Conservation (phyloP, 78 protist genomes). For the Pelomyxa schiedti region DNA sequence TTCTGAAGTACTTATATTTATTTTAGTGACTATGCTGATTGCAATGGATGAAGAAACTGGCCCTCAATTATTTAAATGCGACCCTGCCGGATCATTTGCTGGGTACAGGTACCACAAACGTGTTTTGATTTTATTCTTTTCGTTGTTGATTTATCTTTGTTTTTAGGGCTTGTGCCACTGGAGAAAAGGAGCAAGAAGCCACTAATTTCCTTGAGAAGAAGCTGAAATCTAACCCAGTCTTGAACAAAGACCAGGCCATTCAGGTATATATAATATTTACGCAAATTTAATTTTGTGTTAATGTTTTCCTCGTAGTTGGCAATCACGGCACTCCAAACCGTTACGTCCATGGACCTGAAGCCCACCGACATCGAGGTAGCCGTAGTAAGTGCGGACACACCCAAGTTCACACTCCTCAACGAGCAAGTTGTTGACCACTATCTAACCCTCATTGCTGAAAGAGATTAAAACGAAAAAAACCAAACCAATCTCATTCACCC, state of each 20-base stretch:
- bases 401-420: slow-evolving; percentile 39
- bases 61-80: slow-evolving; percentile 82
- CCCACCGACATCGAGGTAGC: slow-evolving; percentile 82
- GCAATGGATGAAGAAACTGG: slow-evolving; percentile 86
- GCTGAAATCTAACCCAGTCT: slow-evolving; percentile 61
- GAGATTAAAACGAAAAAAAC: no score
- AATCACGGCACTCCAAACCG: slow-evolving; percentile 68
- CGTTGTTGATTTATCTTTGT: no score
- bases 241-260: slow-evolving; percentile 57
- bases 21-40: slow-evolving; percentile 62
- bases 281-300: not conserved
- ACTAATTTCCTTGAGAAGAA: slow-evolving; percentile 88
- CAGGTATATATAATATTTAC: not conserved
- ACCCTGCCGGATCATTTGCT: slow-evolving; percentile 85
- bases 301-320: slow-evolving; percentile 61
- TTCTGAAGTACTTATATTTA: not conserved
- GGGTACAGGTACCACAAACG: slow-evolving; percentile 51
- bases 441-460: slow-evolving; percentile 74
- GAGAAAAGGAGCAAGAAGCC: slow-evolving; percentile 89
- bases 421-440: slow-evolving; percentile 67
- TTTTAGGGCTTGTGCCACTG: slow-evolving; percentile 81
- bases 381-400: slow-evolving; percentile 28
- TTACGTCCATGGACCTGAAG: slow-evolving; percentile 80
- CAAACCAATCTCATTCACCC: no score
- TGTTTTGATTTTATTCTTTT: no score